These are phyloP conservation scores for Luzula sylvatica DNA, from an alignment of 176 grass and related monocot genomes.

Conservation along the genomic window DNA sequence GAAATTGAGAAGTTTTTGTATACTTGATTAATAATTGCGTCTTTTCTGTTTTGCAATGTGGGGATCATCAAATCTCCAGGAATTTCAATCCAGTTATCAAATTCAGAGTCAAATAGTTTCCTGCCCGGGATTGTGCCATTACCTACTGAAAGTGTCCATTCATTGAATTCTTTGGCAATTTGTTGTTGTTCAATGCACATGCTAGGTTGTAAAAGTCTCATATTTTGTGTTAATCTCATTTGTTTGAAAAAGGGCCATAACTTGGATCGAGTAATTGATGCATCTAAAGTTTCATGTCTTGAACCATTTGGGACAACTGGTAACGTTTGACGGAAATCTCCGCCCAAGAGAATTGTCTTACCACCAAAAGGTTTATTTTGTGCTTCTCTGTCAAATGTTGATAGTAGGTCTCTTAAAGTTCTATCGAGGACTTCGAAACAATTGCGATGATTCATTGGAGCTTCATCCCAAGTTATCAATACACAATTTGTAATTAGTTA, in stretches of 20 bases:
- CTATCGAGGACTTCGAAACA: constrained; percentile 17
- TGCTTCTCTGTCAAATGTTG: no score
- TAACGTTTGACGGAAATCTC: constrained; percentile 9
- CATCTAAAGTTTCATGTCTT: not conserved
- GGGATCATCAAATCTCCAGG: not conserved
- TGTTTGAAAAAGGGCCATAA: not conserved
- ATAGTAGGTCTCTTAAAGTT: not conserved
- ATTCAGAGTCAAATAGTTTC: not conserved
- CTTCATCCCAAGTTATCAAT: no score
- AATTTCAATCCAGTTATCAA: not conserved
- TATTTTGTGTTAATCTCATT: not conserved
- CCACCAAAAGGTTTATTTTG: not conserved
- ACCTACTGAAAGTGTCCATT: not conserved
- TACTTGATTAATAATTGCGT: not conserved
- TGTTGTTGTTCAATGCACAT: no score
- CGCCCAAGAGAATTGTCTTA: not conserved
- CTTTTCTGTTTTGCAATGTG: not conserved
- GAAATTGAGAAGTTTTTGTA: not conserved
- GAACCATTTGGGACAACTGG: not conserved
- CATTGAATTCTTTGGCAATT: not conserved
- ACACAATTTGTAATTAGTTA: not conserved
- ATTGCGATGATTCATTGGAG: no score
- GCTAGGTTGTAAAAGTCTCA: not conserved
- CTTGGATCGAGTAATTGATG: not conserved
- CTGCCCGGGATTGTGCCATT: not conserved